These are phyloP conservation scores for Dioszegia aurantiaca DNA, from an alignment of 768 basidiomycete species.

Conservation along the genomic window DNA sequence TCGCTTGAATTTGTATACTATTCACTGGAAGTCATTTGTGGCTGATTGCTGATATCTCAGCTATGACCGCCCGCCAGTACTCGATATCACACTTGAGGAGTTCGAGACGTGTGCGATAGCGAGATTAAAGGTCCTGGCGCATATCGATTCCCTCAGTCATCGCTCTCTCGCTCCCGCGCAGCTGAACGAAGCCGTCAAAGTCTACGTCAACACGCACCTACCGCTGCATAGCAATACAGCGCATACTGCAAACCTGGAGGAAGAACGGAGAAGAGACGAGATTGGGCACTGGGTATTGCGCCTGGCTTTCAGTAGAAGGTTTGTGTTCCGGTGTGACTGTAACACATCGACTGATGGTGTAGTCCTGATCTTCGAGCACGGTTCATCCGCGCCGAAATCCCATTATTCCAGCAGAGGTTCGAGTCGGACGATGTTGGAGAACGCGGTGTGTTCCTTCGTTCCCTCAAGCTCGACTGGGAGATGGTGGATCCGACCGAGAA, in stretches of 20 bases:
- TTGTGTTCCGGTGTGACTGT: conserved; percentile 53
- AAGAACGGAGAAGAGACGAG: conserved; percentile 75
- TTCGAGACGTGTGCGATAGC: conserved; percentile 90
- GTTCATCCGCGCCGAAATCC: conserved; percentile 84
- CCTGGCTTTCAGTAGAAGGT: conserved; percentile 95
- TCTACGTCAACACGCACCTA: conserved; percentile 72
- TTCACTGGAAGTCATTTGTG: no score
- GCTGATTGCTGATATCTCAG: no score
- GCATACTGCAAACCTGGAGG: conserved; percentile 57
- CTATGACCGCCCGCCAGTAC: conserved; percentile 78
- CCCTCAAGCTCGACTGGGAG: conserved; percentile 54
- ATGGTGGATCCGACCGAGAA: conserved; percentile 65
- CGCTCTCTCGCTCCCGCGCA: conserved; percentile 38
- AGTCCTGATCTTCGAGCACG: conserved; percentile 86
- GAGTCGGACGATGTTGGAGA: conserved; percentile 64
- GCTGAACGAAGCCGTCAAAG: conserved; percentile 55
- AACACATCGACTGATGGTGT: conserved; percentile 2
- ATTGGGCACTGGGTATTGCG: conserved; percentile 90
- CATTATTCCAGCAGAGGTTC: conserved; percentile 77
- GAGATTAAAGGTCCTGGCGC: conserved; percentile 57
- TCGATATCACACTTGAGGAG: conserved; percentile 89
- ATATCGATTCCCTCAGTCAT: conserved; percentile 40
- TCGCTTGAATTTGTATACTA: conserved; percentile 72
- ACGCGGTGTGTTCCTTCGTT: conserved; percentile 63
- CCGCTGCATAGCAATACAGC: conserved; percentile 62